Conservation (phyloP, 2,329 filamentous ascomycete genomes). For the Cytospora paraplurivora region DNA sequence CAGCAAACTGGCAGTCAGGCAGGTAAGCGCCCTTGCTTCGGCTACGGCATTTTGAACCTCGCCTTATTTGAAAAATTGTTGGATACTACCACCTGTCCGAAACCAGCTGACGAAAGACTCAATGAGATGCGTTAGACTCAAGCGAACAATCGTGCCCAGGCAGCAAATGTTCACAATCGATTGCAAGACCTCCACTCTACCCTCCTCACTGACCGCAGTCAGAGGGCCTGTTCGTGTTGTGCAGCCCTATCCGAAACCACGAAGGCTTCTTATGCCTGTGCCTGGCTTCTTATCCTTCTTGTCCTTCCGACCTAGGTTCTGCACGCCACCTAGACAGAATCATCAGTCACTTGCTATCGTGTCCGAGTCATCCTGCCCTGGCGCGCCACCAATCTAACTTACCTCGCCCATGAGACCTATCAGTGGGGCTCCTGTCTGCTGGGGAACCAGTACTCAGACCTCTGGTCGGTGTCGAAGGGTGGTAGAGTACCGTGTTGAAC, state of each 20-base stretch:
- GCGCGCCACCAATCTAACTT: slow-evolving; percentile 34
- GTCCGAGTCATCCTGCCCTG: background rate
- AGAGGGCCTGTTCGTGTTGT: background rate
- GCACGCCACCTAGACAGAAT: slow-evolving; percentile 45
- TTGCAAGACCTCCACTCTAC: background rate
- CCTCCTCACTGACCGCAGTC: background rate
- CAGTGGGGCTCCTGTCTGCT: slow-evolving; percentile 40
- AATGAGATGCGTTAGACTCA: background rate
- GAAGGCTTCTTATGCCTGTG: slow-evolving; percentile 41
- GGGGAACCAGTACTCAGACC: slow-evolving; percentile 26
- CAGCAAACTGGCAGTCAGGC: no score
- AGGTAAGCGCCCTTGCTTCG: no score
- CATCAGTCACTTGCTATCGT: background rate
- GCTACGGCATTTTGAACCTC: slow-evolving; percentile 32
- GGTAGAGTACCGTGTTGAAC: slow-evolving; percentile 34
- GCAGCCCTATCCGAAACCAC: slow-evolving; percentile 37
- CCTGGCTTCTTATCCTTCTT: slow-evolving; percentile 46
- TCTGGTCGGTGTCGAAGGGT: slow-evolving; percentile 44
- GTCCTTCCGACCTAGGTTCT: slow-evolving; percentile 52
- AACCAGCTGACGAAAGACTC: background rate
- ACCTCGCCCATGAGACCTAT: slow-evolving; percentile 51
- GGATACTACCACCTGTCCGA: no score
- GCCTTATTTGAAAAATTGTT: background rate
- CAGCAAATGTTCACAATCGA: background rate
- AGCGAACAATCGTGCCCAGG: background rate